A percentile compares a stretch with the other conserved stretches of the same genome.
These are phyloP conservation scores for Dalechampia spathulata DNA, from an alignment of 441 rosid genomes.

Conservation along the genomic window DNA sequence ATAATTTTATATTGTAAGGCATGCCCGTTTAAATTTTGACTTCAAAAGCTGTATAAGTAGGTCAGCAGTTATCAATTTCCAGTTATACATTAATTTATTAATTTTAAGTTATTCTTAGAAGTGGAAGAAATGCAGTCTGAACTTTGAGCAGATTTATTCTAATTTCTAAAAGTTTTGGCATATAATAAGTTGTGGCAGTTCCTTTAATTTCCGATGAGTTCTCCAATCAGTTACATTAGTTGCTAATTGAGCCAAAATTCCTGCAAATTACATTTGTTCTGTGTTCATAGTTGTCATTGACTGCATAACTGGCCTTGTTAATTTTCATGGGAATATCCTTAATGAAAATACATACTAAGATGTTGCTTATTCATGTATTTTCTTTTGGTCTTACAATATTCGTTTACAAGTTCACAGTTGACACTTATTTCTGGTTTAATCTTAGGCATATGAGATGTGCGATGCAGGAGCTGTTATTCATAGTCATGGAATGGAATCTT, in stretches of 20 bases:
- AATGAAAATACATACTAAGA: too few relatives aligned
- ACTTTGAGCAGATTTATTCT: background rate
- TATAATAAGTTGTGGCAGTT: background rate
- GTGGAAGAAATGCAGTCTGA: background rate
- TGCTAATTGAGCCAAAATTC: background rate
- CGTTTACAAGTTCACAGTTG: conserved; percentile 11
- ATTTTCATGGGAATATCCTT: too few relatives aligned
- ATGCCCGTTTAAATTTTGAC: background rate
- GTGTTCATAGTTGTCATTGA: background rate
- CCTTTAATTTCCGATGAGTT: background rate
- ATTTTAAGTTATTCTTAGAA: background rate
- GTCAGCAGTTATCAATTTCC: background rate
- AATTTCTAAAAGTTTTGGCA: background rate
- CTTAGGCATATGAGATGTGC: conserved; percentile 74
- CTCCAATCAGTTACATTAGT: background rate
- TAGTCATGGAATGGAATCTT: conserved; percentile 95
- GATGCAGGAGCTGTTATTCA: conserved; percentile 98
- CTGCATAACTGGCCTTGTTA: too few relatives aligned
- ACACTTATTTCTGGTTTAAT: conserved; percentile 10
- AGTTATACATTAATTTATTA: too few relatives aligned
- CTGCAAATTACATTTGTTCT: background rate
- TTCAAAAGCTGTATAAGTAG: background rate
- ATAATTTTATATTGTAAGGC: background rate
- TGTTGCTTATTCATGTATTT: conserved; percentile 3
- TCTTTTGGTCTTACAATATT: background rate